A percentile compares a stretch with the other conserved stretches of the same genome.
phyloP scores from a whole-genome alignment of 2,329 filamentous ascomycete genomes.

The Xylariomycetidae sp. region DNA sequence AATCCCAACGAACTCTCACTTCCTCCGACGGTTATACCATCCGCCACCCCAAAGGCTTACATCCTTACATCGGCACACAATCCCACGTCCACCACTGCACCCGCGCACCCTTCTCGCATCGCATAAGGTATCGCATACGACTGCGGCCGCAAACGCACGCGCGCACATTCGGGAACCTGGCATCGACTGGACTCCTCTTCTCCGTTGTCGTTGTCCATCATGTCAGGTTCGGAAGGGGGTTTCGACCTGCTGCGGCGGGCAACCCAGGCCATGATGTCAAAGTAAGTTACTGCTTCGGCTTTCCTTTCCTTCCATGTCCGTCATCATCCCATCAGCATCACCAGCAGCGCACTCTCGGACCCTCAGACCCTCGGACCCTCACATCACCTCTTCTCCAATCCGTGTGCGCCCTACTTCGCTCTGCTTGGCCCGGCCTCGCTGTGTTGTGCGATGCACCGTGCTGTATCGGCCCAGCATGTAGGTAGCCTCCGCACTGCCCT shows the following conservation, averaged over 20 bases:
- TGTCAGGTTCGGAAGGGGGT: slow-evolving; percentile 48
- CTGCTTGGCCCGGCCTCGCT: slow-evolving; percentile 1
- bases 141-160: no score
- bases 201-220: slow-evolving; percentile 23
- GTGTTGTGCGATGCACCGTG: slow-evolving; percentile 3
- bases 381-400: no score
- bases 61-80: background rate
- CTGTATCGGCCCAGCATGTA: no score
- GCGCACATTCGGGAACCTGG: slow-evolving; percentile 12
- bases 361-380: no score
- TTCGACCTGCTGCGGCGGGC: slow-evolving; percentile 54
- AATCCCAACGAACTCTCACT: background rate
- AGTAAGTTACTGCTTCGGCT: slow-evolving; percentile 37
- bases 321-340: no score
- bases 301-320: slow-evolving; percentile 17
- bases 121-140: background rate
- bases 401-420: slow-evolving; percentile 9
- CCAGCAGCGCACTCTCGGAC: no score
- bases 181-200: slow-evolving; percentile 12
- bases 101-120: background rate
- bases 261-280: slow-evolving; percentile 58
- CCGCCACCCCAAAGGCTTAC: background rate
- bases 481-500: slow-evolving; percentile 6
- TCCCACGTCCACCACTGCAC: background rate
- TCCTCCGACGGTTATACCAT: background rate